Evolutionary conservation across 2,329 filamentous ascomycete genomes (phyloP).

Genomic region (Exophiala aquamarina): DNA sequence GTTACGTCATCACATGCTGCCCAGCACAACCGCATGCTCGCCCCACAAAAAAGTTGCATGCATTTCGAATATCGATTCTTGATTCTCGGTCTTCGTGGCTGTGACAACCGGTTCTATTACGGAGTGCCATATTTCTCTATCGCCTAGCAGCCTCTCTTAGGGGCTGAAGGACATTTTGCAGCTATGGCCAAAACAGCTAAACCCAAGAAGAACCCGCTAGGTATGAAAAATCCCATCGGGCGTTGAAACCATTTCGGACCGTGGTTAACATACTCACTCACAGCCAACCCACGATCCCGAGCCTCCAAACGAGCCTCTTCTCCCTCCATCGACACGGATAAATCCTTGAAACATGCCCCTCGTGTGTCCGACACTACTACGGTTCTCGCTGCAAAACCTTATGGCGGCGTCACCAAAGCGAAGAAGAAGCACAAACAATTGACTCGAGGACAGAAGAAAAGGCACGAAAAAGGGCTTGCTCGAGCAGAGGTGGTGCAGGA

Average conservation of each 20-base stretch:
- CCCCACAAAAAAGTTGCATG: no score
- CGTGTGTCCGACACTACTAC: conserved; percentile 36
- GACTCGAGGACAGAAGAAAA: conserved; percentile 53
- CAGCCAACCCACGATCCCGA: conserved; percentile 58
- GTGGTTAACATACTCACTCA: background rate
- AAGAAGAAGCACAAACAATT: conserved; percentile 51
- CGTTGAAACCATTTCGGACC: background rate
- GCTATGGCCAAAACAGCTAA: conserved; percentile 42
- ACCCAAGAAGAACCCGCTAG: conserved; percentile 34
- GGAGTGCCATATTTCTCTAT: no score
- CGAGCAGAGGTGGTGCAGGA: conserved; percentile 55
- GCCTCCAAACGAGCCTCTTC: conserved; percentile 59
- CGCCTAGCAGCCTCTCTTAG: no score
- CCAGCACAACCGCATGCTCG: no score
- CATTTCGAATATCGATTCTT: no score
- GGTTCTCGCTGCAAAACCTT: conserved; percentile 44
- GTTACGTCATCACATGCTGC: no score
- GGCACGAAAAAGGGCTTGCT: conserved; percentile 57
- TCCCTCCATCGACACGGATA: conserved; percentile 54
- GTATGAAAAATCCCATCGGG: background rate
- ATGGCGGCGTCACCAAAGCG: conserved; percentile 52
- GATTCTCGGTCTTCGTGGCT: no score
- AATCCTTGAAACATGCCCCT: conserved; percentile 46
- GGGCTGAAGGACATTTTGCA: no score
- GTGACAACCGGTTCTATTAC: no score